phyloP scores from a whole-genome alignment of 2,329 filamentous ascomycete genomes.

The Helotiales sp. region DNA sequence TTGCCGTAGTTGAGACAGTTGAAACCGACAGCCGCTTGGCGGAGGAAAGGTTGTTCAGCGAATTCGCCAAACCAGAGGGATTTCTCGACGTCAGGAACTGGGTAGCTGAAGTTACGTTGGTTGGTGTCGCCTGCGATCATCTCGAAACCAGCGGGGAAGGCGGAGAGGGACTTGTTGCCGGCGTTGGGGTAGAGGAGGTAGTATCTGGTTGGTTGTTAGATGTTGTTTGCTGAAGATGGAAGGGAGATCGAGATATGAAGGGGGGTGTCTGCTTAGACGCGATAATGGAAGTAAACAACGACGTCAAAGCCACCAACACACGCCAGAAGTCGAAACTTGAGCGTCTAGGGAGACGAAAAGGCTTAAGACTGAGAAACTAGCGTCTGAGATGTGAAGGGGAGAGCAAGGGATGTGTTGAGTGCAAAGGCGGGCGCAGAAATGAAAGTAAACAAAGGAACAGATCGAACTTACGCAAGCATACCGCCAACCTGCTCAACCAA shows the following conservation, averaged over 20 bases:
- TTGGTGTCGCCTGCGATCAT: slow-evolving; percentile 80
- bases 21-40: slow-evolving; percentile 86
- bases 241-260: not conserved
- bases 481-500: slow-evolving; percentile 78
- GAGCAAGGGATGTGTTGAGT: not conserved
- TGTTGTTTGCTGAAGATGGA: not conserved
- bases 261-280: too few relatives aligned
- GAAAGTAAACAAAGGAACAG: slow-evolving; percentile 6
- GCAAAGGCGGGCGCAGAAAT: not conserved
- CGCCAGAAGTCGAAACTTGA: not conserved
- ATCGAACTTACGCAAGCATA: slow-evolving; percentile 75
- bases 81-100: slow-evolving; percentile 69
- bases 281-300: slow-evolving; percentile 1
- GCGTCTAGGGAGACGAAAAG: not conserved
- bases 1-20: slow-evolving; percentile 87
- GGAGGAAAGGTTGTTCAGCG: slow-evolving; percentile 69
- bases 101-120: slow-evolving; percentile 70
- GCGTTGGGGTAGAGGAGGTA: slow-evolving; percentile 74
- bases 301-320: not conserved
- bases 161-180: slow-evolving; percentile 62
- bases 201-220: slow-evolving; percentile 61
- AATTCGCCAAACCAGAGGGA: slow-evolving; percentile 67
- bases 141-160: slow-evolving; percentile 77
- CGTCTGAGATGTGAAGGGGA: too few relatives aligned
- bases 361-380: too few relatives aligned